Conservation (phyloP, 2,329 filamentous ascomycete species). For the Cladosporium cucumerinum region DNA sequence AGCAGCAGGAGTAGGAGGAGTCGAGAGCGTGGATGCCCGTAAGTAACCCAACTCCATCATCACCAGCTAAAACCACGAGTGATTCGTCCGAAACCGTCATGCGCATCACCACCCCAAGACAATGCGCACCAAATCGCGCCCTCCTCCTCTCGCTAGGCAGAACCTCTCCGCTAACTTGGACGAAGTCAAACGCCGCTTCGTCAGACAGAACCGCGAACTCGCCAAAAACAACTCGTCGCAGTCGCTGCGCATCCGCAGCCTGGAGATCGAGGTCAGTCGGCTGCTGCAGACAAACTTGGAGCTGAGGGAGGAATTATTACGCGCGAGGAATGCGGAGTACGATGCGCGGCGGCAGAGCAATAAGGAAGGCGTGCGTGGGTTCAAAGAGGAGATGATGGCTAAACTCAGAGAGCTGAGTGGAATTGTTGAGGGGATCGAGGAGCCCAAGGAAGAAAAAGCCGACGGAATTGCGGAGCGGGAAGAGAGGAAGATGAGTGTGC, state of each 20-base stretch:
- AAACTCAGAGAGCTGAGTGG: constrained; percentile 69
- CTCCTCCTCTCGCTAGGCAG: constrained; percentile 6
- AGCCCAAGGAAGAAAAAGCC: constrained; percentile 25
- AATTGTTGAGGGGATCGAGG: constrained; percentile 63
- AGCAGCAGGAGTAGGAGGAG: constrained; percentile 20
- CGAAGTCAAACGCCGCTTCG: constrained; percentile 72
- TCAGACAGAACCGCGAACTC: constrained; percentile 81
- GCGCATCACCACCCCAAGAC: constrained; percentile 5
- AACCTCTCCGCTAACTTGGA: constrained; percentile 28
- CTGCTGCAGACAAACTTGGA: constrained; percentile 76
- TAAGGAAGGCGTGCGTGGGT: constrained; percentile 63
- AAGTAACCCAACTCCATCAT: constrained; percentile 41
- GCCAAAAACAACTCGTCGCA: constrained; percentile 73
- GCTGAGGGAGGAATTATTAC: constrained; percentile 66
- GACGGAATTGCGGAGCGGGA: constrained; percentile 16
- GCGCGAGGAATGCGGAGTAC: constrained; percentile 61
- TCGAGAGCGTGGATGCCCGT: constrained; percentile 70
- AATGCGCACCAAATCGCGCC: constrained; percentile 35
- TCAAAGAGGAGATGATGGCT: constrained; percentile 67
- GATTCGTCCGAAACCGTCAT: background rate
- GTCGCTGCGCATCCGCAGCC: constrained; percentile 69
- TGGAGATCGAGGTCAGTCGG: constrained; percentile 72
- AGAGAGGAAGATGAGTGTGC: constrained; percentile 20
- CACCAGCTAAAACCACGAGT: background rate
- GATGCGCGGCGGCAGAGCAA: constrained; percentile 58